These are phyloP conservation scores for Fragaria vesca DNA, from an alignment of 306 rosid species.

Conservation along the genomic window DNA sequence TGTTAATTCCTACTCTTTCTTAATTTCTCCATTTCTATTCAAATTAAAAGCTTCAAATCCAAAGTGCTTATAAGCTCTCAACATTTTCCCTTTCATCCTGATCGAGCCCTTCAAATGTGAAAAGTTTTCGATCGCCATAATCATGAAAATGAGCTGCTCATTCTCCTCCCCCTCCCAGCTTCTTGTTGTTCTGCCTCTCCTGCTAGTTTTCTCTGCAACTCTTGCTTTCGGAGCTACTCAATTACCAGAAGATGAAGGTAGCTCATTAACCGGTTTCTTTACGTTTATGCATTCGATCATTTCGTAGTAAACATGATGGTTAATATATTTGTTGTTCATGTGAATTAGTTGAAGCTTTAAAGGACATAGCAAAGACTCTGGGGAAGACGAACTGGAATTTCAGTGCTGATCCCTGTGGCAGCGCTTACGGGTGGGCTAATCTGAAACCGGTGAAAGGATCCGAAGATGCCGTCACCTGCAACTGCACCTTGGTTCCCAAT, in stretches of 20 bases:
- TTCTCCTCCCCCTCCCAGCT: neutral
- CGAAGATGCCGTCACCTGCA: slow-evolving; percentile 41
- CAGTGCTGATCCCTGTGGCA: slow-evolving; percentile 51
- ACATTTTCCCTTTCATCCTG: no score
- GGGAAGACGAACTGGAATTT: slow-evolving; percentile 55
- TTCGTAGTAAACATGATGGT: neutral
- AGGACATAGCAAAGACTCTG: slow-evolving; percentile 39
- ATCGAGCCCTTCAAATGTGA: no score
- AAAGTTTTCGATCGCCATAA: neutral
- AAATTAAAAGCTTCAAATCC: neutral
- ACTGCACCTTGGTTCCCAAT: slow-evolving; percentile 25
- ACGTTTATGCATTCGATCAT: neutral
- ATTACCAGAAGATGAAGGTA: slow-evolving; percentile 36
- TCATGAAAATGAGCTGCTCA: neutral
- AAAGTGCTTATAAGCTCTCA: neutral
- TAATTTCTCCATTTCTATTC: neutral
- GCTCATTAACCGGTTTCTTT: neutral
- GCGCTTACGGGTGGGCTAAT: slow-evolving; percentile 35
- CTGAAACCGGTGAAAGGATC: neutral
- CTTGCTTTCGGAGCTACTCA: slow-evolving; percentile 28
- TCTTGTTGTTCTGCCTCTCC: slow-evolving; percentile 11
- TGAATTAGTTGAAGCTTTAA: slow-evolving; percentile 42
- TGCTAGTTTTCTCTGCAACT: slow-evolving; percentile 15
- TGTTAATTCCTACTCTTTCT: neutral
- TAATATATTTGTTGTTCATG: neutral